Base-by-base conservation (phyloP, 306 rosid species). In the Luffa acutangula region DNA sequence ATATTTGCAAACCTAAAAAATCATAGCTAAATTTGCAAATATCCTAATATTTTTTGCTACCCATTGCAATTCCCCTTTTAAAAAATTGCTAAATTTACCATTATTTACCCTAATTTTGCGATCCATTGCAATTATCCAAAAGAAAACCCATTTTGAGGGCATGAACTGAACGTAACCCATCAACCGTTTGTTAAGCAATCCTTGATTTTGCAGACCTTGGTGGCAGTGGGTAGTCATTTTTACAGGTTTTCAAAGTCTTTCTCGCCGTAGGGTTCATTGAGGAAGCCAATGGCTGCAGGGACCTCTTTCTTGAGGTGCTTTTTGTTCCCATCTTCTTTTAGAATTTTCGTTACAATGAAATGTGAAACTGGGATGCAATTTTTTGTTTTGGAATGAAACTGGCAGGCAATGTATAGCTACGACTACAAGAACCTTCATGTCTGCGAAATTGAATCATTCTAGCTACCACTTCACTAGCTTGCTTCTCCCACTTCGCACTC, bases 281-380 rank as follows among this genome's bases (percentile, higher is more conserved):
- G 65, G 36, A 14, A 11, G 1, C 45, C 75, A 66, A 89, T 90
- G 98, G 94, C 93, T 70, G 87, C 91, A 2, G 85, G 81, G 3
- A 82, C 85, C 64, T 83, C 90, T 45, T 80, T 86, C 21, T 64
- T 92, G 15, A 82, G 96, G 93, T 89, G 60, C 73, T 69, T 8
- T 69, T 53, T 7, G 49, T 42, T 64, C 36, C 53, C 10, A 69
- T 25, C 73, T 41, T 9, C 15, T 17, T 66, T 45, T 63, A 7
- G 77, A n/a, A 17, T 17, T 42, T 52, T 31, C 56, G 17, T n/a
- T 49, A 39, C 34, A 6, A 75, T 46, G 59, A 20, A 70, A 3
- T 70, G 42, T 71, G 70, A 15, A 43, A 57, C 20, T 45, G 31
- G n/a, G 33, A 41, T 80, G 51, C 75, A 25, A 78, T 59, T 56